Evolutionary conservation across 2,329 filamentous ascomycete species (phyloP), one percentile per base, ranked within the genome.

Genomic region (Fusarium subglutinans): DNA sequence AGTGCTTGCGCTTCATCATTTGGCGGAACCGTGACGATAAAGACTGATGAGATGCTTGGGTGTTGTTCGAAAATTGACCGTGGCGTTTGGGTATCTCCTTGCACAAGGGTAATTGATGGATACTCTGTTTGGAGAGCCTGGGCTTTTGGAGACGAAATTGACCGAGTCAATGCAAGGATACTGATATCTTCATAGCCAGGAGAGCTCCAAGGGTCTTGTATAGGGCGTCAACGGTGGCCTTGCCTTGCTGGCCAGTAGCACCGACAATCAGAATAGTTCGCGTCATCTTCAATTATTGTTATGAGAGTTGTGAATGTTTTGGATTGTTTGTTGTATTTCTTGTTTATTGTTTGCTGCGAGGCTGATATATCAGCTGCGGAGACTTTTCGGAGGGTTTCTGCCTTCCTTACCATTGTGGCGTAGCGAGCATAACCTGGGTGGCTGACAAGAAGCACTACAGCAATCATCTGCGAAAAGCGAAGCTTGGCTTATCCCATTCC

Each of bases 21-120:
- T 1, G 76, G 76, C 0, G 79, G 77, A 1, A 80, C 74, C 1
- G 79, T 80, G 18, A 80, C 77, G 33, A 80, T 30, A 30, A 80
- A 79, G 22, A 75, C 17, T 2, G 78, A 72, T n/a, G 76, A 58
- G 7, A 80, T 75, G 7, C 17, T 48, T 15, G 78, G 76, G 20
- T 77, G 56, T 0, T 55, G 33, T 17, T 59, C 3, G 26, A 80
- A 80, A 14, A 80, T 76, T 2, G 66, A 24, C 1, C 61, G 45
- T 8, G 77, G 72, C 1, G 12, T n/a, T 17, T 63, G 61, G 0
- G 55, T 69, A 2, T 72, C 59, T 8, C 68, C 71, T 45, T 67
- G 59, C 0, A 80, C 71, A 5, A 80, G 66, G 1, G 58, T 20
- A 0, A 77, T 51, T 1, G 22, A 35, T 4, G 63, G 66, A 2